Base-by-base conservation (phyloP, 305 asterid genomes). In the Solanum chacoense region DNA sequence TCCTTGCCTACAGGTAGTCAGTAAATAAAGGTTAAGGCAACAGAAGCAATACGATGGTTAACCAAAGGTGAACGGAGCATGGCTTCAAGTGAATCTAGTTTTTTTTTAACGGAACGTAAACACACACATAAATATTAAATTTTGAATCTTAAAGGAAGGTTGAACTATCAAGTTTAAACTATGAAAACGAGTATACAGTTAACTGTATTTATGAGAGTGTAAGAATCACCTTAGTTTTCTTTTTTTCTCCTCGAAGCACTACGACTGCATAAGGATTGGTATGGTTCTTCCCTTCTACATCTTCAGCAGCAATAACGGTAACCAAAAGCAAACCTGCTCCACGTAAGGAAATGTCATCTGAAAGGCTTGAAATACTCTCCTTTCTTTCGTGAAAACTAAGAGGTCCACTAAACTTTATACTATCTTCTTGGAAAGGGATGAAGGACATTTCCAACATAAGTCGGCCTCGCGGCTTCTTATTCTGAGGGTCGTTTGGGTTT, bases 271-370 rank as follows among this genome's bases (percentile, higher is more conserved):
- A 94, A 55, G 99, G 97, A 85, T 93, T 95, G 78, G 50, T 94
- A 85, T 91, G 96, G 91, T 80, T 72, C 91, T 91, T 94, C 87
- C 98, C 98, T 75, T 97, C 97, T 3, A 97, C 93, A 89, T 93
- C 94, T 87, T 91, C 90, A 11, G 99, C 98, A 18, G 90, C 92
- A 37, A 93, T 88, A 50, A 94, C 65, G 3, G 92, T 92, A 37
- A 97, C 93, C 14, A 91, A 91, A 31, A 97, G 97, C 90, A 97
- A 86, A 63, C 98, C 99, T 0, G 97, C 88, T 18, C 98, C 95
- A 45, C 91, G 87, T 55, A 95, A 40, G n/a, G 92, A 88, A 71
- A 34, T 77, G 84, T 37, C 88, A 63, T 88, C 94, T 3, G 89
- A 90, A 37, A 81, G 87, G 85, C 85, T 91, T 26, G 36, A 85